Percentiles rank a stretch among this genome's conserved stretches.
Conservation (phyloP, 352 stramenopile species). For the Globisporangium ultimum region DNA sequence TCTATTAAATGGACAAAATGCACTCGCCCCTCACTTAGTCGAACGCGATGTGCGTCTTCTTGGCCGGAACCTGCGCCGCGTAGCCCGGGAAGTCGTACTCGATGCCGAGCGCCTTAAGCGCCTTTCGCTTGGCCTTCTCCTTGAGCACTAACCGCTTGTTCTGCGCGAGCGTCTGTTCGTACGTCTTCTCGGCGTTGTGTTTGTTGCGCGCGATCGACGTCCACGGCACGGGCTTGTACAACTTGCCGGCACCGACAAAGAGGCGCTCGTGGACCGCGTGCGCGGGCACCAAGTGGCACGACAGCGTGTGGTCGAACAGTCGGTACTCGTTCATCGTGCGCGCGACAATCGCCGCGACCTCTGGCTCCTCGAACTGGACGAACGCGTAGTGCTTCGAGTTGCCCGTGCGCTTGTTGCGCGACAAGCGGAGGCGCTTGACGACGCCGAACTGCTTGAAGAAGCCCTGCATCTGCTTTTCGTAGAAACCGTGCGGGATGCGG, state of each 20-base stretch:
- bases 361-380: conserved; percentile 92
- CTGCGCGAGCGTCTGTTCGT: conserved; percentile 62
- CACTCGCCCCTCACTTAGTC: conserved; percentile 20
- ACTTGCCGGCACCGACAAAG: conserved; percentile 85
- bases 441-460: conserved; percentile 97
- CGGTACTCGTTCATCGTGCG: conserved; percentile 95
- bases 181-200: conserved; percentile 78
- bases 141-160: conserved; percentile 76
- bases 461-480: conserved; percentile 93
- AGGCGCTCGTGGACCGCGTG: conserved; percentile 87
- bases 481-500: conserved; percentile 95
- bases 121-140: conserved; percentile 77
- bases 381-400: conserved; percentile 96
- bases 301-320: conserved; percentile 91
- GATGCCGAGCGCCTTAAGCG: conserved; percentile 72
- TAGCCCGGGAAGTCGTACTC: conserved; percentile 86
- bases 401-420: conserved; percentile 93
- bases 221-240: conserved; percentile 73
- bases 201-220: conserved; percentile 67
- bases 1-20: too few relatives aligned
- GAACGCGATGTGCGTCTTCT: conserved; percentile 80
- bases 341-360: conserved; percentile 93
- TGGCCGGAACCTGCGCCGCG: conserved; percentile 54
- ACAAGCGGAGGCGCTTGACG: conserved; percentile 90
- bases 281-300: conserved; percentile 89